These are phyloP conservation scores for Aschersonia sp. DNA, from an alignment of 2,329 filamentous ascomycete genomes.

Conservation along the genomic window DNA sequence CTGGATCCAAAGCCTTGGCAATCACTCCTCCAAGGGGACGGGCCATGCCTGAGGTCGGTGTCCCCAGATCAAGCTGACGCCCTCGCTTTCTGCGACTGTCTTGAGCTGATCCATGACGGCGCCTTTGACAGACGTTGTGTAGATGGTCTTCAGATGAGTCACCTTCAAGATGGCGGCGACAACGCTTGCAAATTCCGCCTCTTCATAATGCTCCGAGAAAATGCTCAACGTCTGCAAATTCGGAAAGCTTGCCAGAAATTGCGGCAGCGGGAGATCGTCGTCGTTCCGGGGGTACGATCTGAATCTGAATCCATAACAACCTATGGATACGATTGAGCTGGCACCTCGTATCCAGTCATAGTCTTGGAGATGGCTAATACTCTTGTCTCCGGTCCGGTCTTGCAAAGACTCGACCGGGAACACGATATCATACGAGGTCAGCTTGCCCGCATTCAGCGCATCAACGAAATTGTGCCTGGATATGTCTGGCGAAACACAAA, in stretches of 20 bases:
- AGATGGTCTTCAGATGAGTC: constrained; percentile 17
- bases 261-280: constrained; percentile 15
- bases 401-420: constrained; percentile 15
- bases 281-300: constrained; percentile 12
- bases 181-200: constrained; percentile 13
- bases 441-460: constrained; percentile 12
- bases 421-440: constrained; percentile 20
- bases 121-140: constrained; percentile 17
- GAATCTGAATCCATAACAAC: constrained; percentile 21
- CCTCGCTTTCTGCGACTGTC: constrained; percentile 8
- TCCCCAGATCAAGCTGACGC: constrained; percentile 16
- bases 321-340: constrained; percentile 17
- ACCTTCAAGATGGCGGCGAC: constrained; percentile 15
- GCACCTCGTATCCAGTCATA: constrained; percentile 21
- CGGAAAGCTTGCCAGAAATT: constrained; percentile 21
- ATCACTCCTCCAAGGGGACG: constrained; percentile 5
- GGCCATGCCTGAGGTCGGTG: constrained; percentile 17
- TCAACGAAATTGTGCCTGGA: constrained; percentile 11
- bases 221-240: constrained; percentile 21
- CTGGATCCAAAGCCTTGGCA: background rate
- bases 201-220: constrained; percentile 15
- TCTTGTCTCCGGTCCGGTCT: constrained; percentile 10
- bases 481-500: constrained; percentile 10
- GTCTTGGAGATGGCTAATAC: constrained; percentile 13
- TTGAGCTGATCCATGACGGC: constrained; percentile 15